Conservation (phyloP, 2,329 filamentous ascomycete species). For the Uncinocarpus reesii region DNA sequence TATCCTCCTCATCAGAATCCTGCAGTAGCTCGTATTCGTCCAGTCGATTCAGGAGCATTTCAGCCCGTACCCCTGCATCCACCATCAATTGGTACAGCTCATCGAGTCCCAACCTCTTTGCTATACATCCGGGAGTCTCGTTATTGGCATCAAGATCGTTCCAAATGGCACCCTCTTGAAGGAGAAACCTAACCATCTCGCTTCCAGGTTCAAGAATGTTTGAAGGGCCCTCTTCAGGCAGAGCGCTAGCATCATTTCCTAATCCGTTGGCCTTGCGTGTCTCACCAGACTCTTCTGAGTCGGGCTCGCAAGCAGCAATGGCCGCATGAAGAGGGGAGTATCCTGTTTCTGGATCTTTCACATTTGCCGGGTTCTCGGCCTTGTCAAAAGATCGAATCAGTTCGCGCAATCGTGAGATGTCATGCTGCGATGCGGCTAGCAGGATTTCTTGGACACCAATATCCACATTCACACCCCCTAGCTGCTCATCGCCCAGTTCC, state of each 20-base stretch:
- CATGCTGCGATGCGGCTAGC: constrained; percentile 55
- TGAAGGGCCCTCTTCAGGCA: constrained; percentile 22
- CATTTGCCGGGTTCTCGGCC: constrained; percentile 51
- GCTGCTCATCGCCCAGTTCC: constrained; percentile 7
- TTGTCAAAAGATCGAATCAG: constrained; percentile 50
- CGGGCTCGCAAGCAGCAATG: constrained; percentile 59
- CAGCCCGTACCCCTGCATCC: constrained; percentile 80
- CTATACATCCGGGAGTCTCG: constrained; percentile 87
- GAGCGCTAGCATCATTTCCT: constrained; percentile 19
- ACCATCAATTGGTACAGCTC: constrained; percentile 73
- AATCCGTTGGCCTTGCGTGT: constrained; percentile 21
- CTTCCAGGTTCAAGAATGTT: constrained; percentile 49
- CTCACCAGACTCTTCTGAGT: constrained; percentile 21
- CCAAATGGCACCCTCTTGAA: constrained; percentile 90
- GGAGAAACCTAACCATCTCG: constrained; percentile 61
- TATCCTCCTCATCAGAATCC: constrained; percentile 37
- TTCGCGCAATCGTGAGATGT: constrained; percentile 56
- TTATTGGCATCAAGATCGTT: constrained; percentile 80
- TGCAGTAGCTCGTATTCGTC: constrained; percentile 66
- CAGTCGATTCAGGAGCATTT: constrained; percentile 71
- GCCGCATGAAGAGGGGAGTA: constrained; percentile 84
- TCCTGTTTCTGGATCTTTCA: constrained; percentile 74
- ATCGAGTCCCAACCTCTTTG: constrained; percentile 55
- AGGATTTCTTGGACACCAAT: constrained; percentile 49
- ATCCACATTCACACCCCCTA: constrained; percentile 25